Percentiles rank a stretch among this genome's conserved stretches.
phyloP scores from a whole-genome alignment of 2,329 filamentous ascomycete genomes.

The Talaromyces albobiverticillius region DNA sequence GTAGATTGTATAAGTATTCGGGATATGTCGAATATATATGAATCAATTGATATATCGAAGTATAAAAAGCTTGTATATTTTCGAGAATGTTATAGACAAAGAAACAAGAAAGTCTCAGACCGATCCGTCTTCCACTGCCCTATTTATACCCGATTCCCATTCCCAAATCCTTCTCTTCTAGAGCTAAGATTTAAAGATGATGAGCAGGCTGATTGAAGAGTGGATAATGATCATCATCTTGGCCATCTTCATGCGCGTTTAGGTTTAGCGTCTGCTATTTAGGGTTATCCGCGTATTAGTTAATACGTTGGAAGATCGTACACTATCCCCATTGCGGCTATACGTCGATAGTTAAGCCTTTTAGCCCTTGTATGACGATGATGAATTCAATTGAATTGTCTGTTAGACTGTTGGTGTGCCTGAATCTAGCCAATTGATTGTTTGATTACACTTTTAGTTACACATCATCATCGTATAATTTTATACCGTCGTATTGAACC shows the following conservation, averaged over 20 bases:
- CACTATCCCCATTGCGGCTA: neutral
- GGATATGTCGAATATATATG: too few relatives aligned
- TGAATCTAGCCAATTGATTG: too few relatives aligned
- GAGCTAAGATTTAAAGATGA: too few relatives aligned
- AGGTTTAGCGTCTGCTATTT: too few relatives aligned
- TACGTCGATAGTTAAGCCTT: too few relatives aligned
- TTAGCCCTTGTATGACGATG: too few relatives aligned
- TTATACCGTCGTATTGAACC: constrained; percentile 49
- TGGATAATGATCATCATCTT: neutral
- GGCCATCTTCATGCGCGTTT: too few relatives aligned
- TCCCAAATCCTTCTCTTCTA: neutral
- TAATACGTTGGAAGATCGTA: neutral
- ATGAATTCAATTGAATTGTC: too few relatives aligned
- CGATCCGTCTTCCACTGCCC: neutral
- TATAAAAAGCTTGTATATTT: neutral
- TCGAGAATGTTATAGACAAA: neutral
- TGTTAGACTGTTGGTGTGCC: too few relatives aligned
- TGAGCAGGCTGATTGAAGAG: too few relatives aligned
- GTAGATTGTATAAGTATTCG: neutral
- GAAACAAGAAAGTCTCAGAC: neutral
- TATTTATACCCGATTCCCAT: neutral
- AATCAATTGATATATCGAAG: too few relatives aligned
- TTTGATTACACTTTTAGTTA: neutral
- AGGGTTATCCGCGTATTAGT: neutral
- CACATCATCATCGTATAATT: too few relatives aligned